Conservation (phyloP, 768 basidiomycete genomes). For the Podaxis mareebaensis region DNA sequence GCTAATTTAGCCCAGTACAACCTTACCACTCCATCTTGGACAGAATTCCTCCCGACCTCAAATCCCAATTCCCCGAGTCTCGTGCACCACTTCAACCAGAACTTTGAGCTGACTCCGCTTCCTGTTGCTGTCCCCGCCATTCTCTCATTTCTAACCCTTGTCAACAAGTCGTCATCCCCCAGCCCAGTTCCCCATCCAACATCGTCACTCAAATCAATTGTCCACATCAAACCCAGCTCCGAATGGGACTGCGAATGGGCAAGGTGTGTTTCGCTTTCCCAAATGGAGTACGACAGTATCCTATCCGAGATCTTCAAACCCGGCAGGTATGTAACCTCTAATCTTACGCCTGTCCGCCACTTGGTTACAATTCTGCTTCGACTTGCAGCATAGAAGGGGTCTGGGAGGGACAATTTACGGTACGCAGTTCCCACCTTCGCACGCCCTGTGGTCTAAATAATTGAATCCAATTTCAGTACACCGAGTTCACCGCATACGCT, state of each 20-base stretch:
- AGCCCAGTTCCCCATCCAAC: conserved; percentile 32
- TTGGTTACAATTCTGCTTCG: conserved; percentile 7
- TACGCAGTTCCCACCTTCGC: conserved; percentile 32
- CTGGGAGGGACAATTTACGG: conserved; percentile 82
- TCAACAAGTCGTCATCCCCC: conserved; percentile 39
- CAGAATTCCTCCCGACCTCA: conserved; percentile 39
- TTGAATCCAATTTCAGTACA: conserved; percentile 50
- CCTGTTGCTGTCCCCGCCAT: conserved; percentile 73
- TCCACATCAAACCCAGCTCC: conserved; percentile 18
- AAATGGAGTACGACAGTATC: conserved; percentile 29
- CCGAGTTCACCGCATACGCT: conserved; percentile 84
- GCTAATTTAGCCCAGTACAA: conserved; percentile 50
- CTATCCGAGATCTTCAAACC: conserved; percentile 53
- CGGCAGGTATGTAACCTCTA: conserved; percentile 44
- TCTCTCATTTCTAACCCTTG: conserved; percentile 63
- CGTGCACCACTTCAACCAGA: conserved; percentile 45
- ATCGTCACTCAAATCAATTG: conserved; percentile 20
- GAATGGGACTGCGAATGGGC: conserved; percentile 79
- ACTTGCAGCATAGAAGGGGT: conserved; percentile 61
- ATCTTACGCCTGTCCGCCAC: conserved; percentile 1
- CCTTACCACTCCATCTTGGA: conserved; percentile 59
- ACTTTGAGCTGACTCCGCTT: conserved; percentile 51
- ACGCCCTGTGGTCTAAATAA: background rate
- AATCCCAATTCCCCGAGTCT: conserved; percentile 22
- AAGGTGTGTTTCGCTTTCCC: conserved; percentile 45